Percentiles rank a stretch among this genome's conserved stretches.
phyloP scores from a whole-genome alignment of 192 early-diverging fungal species.

The Rhizophlyctis rosea region DNA sequence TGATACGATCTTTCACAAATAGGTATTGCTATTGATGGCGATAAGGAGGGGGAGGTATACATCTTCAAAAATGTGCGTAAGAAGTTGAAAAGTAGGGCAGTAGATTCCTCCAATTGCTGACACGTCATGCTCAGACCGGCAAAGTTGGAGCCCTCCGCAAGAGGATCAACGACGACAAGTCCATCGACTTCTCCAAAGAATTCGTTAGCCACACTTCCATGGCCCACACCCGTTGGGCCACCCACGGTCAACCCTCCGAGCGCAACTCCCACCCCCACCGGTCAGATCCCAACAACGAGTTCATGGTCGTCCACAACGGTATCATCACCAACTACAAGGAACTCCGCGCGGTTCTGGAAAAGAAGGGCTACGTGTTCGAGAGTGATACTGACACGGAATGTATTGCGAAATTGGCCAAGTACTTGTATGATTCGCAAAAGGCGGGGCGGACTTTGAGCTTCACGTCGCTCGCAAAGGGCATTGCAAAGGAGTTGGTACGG shows the following conservation, averaged over 20 bases:
- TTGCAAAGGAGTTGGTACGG: conserved; percentile 57
- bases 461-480: conserved; percentile 55
- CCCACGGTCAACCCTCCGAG: conserved; percentile 62
- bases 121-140: no score
- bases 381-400: conserved; percentile 65
- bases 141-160: conserved; percentile 51
- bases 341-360: conserved; percentile 55
- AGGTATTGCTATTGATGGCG: conserved; percentile 49
- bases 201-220: conserved; percentile 52
- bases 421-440: conserved; percentile 61
- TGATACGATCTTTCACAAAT: no score
- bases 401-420: conserved; percentile 62
- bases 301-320: conserved; percentile 64
- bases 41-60: conserved; percentile 58
- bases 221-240: conserved; percentile 68
- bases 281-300: conserved; percentile 59
- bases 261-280: conserved; percentile 62
- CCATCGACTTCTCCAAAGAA: conserved; percentile 57
- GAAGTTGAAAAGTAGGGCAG: no score
- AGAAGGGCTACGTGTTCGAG: conserved; percentile 82
- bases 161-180: conserved; percentile 46
- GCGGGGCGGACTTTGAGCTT: conserved; percentile 41
- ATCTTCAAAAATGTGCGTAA: no score
- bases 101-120: no score
- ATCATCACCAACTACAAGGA: conserved; percentile 68